A percentile compares a stretch with the other conserved stretches of the same genome.
Evolutionary conservation across 768 basidiomycete species (phyloP).

Genomic region (Austroboletus eburneus): DNA sequence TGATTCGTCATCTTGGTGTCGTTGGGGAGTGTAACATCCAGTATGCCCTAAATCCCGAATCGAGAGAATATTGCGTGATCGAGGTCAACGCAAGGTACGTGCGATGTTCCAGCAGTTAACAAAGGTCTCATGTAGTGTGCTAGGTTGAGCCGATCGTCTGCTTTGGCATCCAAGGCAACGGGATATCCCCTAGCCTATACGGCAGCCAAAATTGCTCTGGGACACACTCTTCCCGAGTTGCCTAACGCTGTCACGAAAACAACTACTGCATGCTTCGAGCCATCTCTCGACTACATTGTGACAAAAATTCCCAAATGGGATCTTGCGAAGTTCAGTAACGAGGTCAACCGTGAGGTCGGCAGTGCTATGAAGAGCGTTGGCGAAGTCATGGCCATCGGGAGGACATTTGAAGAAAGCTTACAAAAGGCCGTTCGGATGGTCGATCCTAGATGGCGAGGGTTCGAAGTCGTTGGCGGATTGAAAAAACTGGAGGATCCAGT

Average conservation of each 20-base stretch:
- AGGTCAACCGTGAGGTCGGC: slow-evolving; percentile 92
- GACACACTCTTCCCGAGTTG: slow-evolving; percentile 94
- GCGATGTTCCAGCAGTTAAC: neutral
- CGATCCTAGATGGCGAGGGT: slow-evolving; percentile 94
- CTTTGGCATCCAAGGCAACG: slow-evolving; percentile 97
- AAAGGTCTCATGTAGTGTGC: slow-evolving; percentile 1
- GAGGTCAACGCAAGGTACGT: slow-evolving; percentile 89
- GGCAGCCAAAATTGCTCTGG: slow-evolving; percentile 97
- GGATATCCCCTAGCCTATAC: slow-evolving; percentile 99
- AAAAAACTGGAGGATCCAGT: slow-evolving; percentile 69
- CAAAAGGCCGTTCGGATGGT: slow-evolving; percentile 99
- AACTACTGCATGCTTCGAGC: slow-evolving; percentile 98
- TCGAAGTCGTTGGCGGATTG: slow-evolving; percentile 89
- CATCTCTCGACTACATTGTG: slow-evolving; percentile 97
- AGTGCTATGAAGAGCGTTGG: slow-evolving; percentile 99
- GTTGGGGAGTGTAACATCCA: slow-evolving; percentile 97
- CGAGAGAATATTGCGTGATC: slow-evolving; percentile 95
- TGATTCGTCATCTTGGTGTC: slow-evolving; percentile 86
- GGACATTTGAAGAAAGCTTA: slow-evolving; percentile 97
- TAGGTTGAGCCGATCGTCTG: slow-evolving; percentile 82
- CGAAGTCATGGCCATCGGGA: slow-evolving; percentile 99
- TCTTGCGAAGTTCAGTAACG: slow-evolving; percentile 91
- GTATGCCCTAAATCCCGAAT: slow-evolving; percentile 92
- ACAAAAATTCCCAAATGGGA: slow-evolving; percentile 99
- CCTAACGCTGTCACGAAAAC: slow-evolving; percentile 99